Base-by-base conservation (phyloP, 441 rosid species). In the Dalechampia spathulata region DNA sequence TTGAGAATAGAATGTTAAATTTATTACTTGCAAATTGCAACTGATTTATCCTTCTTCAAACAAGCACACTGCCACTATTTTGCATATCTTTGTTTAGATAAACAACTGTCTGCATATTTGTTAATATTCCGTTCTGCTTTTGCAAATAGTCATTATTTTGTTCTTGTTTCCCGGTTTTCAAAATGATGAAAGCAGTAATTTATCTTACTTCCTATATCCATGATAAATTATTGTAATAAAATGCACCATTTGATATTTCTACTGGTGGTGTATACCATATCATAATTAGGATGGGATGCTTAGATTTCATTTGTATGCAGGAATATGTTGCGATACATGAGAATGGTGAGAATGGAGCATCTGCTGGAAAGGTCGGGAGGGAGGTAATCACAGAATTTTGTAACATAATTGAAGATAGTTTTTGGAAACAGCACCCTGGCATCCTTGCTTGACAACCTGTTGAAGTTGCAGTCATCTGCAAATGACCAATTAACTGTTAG, bases 361-460 rank as follows among this genome's bases (percentile, higher is more conserved):
- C 61, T 25, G 19, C 15, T 23, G 62, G 13, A 46, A 61, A 73
- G 54, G n/a, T 21, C 48, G 11, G 49, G 49, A 68, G 65, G n/a
- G 66, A 65, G 54, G 79, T 81, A 49, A 57, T 73, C 1, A 59
- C 77, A 30, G 71, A 79, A n/a, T 75, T 86, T 64, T 79, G 83
- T 56, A 80, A 84, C 51, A 81, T 84, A 60, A 86, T 88, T 53
- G 94, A 80, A 50, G 66, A 50, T 13, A 63, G 74, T 65, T 83
- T 88, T 51, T 92, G 94, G 95, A 67, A 78, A 58, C 73, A 65
- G 58, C 74, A 83, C 68, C 69, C 80, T 12, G 55, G 64, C 57
- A 73, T 92, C 58, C 81, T 86, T 48, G 71, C 27, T 56, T 66
- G 65, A 27, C 36, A 30, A 8, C 34, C 34, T 30, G n/a, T n/a